Evolutionary conservation across 225 moss, liverwort and hornwort genomes (phyloP).

Genomic region (Physcomitrellopsis africana): DNA sequence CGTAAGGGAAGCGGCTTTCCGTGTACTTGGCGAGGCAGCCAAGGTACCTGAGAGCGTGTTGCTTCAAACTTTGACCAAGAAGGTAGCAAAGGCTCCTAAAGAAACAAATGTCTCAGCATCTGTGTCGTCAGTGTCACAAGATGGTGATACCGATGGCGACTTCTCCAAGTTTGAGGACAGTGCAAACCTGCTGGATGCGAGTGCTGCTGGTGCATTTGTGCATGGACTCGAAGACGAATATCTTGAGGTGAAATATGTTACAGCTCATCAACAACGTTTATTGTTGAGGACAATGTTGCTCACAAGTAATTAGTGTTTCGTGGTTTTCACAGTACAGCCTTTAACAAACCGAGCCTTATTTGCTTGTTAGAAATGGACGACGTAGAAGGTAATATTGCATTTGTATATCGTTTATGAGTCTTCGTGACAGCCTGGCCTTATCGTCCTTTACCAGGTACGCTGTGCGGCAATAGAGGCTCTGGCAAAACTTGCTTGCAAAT

Average conservation of each 20-base stretch:
- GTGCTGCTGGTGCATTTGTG: conserved; percentile 97
- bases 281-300: neutral
- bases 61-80: conserved; percentile 91
- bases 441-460: conserved; percentile 66
- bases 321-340: conserved; percentile 15
- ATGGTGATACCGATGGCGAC: conserved; percentile 48
- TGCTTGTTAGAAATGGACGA: conserved; percentile 13
- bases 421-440: conserved; percentile 17
- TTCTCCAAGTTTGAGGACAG: conserved; percentile 64
- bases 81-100: conserved; percentile 63
- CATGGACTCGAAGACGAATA: conserved; percentile 97
- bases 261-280: neutral
- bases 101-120: conserved; percentile 49
- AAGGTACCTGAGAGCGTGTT: conserved; percentile 72
- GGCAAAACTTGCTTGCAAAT: conserved; percentile 66
- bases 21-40: conserved; percentile 78
- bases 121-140: conserved; percentile 37
- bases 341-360: neutral
- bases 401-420: neutral
- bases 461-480: conserved; percentile 77
- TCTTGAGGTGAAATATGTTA: conserved; percentile 63
- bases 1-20: conserved; percentile 84
- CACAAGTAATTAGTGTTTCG: neutral
- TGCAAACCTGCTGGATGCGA: conserved; percentile 67
- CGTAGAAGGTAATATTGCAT: neutral